Evolutionary conservation across 176 grass and related monocot genomes (phyloP).

Genomic region (Sorghum bicolor): Sorghum_bicolor_NCBIv3 NC_012878.2:46505501-46506000

Average conservation of each 20-base stretch:
- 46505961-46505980: conserved; percentile 5
- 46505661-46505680: background rate
- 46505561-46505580: background rate
- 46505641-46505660: background rate
- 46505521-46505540: conserved; percentile 11
- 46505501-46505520: conserved; percentile 38
- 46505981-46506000: background rate
- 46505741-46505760: background rate
- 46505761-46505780: background rate
- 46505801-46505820: background rate
- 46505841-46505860: background rate
- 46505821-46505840: background rate
- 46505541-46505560: background rate
- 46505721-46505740: background rate
- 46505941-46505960: background rate
- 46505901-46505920: conserved; percentile 9
- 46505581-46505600: background rate
- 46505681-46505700: background rate
- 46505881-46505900: conserved; percentile 2
- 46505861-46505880: conserved; percentile 3
- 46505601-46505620: background rate
- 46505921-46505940: conserved; percentile 16
- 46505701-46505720: background rate
- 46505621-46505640: background rate
- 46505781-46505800: background rate